Percentiles rank a stretch among this genome's conserved stretches.
Conservation (phyloP, 352 stramenopile species). For the Pythium guiyangense region DNA sequence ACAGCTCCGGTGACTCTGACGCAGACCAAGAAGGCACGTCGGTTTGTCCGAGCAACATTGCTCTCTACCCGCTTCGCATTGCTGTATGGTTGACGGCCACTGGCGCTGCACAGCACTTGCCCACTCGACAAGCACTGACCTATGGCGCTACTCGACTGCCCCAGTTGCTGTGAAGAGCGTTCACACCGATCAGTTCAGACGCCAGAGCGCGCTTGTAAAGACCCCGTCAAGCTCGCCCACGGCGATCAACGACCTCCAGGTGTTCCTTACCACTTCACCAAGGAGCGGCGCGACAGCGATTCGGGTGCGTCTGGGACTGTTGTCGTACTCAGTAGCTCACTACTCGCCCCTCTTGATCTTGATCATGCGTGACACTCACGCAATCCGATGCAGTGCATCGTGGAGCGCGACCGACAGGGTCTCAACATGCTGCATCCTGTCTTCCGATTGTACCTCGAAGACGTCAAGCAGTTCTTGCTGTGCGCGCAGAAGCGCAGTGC, state of each 20-base stretch:
- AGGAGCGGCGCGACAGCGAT: conserved; percentile 17
- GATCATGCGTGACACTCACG: too few relatives aligned
- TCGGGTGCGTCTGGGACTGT: conserved; percentile 18
- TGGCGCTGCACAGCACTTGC: too few relatives aligned
- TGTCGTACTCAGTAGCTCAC: neutral
- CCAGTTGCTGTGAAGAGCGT: conserved; percentile 1
- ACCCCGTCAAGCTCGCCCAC: conserved; percentile 4
- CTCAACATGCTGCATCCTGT: conserved; percentile 47
- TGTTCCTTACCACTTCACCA: conserved; percentile 35
- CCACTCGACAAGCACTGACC: too few relatives aligned
- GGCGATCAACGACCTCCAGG: conserved; percentile 26
- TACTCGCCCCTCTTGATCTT: too few relatives aligned
- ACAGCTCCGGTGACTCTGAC: too few relatives aligned
- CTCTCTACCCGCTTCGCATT: too few relatives aligned
- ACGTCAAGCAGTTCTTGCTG: conserved; percentile 43
- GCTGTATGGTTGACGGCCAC: too few relatives aligned
- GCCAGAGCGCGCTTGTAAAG: neutral
- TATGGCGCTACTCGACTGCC: too few relatives aligned
- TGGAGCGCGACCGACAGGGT: conserved; percentile 46
- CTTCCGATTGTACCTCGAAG: conserved; percentile 53
- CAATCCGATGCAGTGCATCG: conserved; percentile 29
- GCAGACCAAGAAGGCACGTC: too few relatives aligned
- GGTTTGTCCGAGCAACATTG: too few relatives aligned
- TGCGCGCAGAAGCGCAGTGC: conserved; percentile 42
- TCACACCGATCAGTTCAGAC: neutral